Evolutionary conservation across 352 stramenopile genomes (phyloP).

Genomic region (Globisporangium emineosum): DNA sequence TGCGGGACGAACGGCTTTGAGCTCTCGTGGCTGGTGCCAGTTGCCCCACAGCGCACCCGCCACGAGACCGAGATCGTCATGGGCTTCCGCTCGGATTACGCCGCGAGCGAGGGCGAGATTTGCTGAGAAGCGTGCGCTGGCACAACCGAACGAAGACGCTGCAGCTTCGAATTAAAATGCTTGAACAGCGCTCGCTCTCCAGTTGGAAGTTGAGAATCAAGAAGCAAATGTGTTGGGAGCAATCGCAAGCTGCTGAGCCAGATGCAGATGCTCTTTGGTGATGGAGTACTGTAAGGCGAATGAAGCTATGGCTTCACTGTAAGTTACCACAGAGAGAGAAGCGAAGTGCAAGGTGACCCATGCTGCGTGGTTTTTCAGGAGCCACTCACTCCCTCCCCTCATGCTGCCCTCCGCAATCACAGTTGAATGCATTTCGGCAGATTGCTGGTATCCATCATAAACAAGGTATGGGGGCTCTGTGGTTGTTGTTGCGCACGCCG

Average conservation of each 20-base stretch:
- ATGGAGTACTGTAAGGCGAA: neutral
- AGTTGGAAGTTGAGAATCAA: no score
- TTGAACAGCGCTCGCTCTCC: no score
- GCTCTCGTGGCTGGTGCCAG: conserved; percentile 60
- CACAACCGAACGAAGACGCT: no score
- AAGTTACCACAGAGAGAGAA: neutral
- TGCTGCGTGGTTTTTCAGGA: neutral
- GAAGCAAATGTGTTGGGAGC: no score
- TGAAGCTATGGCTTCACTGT: neutral
- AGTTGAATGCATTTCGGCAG: neutral
- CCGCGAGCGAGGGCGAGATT: conserved; percentile 12
- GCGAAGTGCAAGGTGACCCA: no score
- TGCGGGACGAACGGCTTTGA: conserved; percentile 72
- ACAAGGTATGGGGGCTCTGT: neutral
- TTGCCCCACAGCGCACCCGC: conserved; percentile 35
- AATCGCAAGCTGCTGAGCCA: no score
- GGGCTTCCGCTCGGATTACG: conserved; percentile 36
- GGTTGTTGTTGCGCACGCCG: neutral
- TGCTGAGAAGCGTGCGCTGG: conserved; percentile 21
- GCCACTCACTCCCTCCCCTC: neutral
- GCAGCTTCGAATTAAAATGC: no score
- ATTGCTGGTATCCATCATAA: neutral
- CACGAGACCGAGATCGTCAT: conserved; percentile 65
- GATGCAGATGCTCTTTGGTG: no score
- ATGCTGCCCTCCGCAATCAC: neutral